These are phyloP conservation scores for Haematococcus sp. DNA, from an alignment of 139 green algal genomes.

Conservation along the genomic window DNA sequence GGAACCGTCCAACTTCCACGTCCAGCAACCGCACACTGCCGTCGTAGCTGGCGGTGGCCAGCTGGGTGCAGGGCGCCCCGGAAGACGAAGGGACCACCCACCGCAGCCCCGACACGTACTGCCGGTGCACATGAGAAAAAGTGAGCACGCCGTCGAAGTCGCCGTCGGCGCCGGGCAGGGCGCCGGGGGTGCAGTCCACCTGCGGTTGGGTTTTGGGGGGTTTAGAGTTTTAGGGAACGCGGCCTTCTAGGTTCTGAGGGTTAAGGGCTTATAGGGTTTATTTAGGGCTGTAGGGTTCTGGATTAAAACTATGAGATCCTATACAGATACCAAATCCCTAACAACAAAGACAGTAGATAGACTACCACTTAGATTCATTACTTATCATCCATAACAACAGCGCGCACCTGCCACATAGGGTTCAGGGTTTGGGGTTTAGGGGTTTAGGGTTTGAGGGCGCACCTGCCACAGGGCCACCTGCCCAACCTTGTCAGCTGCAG, in stretches of 20 bases:
- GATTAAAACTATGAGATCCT: too few relatives aligned
- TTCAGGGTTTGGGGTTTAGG: too few relatives aligned
- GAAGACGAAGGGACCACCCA: constrained; percentile 23
- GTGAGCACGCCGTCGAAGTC: not conserved
- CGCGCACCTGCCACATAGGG: not conserved
- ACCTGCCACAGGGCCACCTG: constrained; percentile 36
- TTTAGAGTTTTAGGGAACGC: not conserved
- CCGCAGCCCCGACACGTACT: constrained; percentile 42
- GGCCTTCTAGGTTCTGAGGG: not conserved
- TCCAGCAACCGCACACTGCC: constrained; percentile 64
- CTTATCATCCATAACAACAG: too few relatives aligned
- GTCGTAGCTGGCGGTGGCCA: constrained; percentile 68
- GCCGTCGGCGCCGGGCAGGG: not conserved
- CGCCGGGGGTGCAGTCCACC: too few relatives aligned
- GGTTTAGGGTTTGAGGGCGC: too few relatives aligned
- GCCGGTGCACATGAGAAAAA: constrained; percentile 19
- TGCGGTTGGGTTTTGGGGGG: too few relatives aligned
- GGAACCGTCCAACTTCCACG: constrained; percentile 14
- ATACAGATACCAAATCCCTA: too few relatives aligned
- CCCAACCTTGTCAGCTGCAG: constrained; percentile 35
- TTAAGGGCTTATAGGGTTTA: not conserved
- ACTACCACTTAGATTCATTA: not conserved
- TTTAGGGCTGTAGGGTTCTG: not conserved
- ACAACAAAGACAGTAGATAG: not conserved
- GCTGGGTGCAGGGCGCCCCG: constrained; percentile 6